phyloP scores from a whole-genome alignment of 2,329 filamentous ascomycete genomes.

The Diplocarpon mali region DNA sequence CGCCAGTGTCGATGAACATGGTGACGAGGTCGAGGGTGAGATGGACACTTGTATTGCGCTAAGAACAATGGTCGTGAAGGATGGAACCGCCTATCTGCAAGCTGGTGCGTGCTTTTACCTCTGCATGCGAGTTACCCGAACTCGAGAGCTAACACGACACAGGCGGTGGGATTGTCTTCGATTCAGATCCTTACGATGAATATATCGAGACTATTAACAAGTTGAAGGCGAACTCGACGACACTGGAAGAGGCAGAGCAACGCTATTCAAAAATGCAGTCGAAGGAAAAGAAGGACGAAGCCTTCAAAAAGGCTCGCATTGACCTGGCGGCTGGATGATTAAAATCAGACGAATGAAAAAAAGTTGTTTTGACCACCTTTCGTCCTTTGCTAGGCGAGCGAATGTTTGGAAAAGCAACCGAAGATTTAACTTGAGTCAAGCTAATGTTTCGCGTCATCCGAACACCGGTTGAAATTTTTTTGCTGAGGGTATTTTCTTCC shows the following conservation, averaged over 20 bases:
- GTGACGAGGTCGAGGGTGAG: slow-evolving; percentile 58
- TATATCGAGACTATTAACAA: slow-evolving; percentile 98
- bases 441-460: too few species aligned
- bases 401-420: too few species aligned
- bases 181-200: slow-evolving; percentile 83
- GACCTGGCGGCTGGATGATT: slow-evolving; percentile 18
- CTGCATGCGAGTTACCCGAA: neutral
- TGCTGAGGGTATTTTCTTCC: too few species aligned
- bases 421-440: too few species aligned
- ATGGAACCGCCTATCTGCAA: slow-evolving; percentile 84
- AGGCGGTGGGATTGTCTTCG: slow-evolving; percentile 86
- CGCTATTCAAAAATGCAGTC: slow-evolving; percentile 23
- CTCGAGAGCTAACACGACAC: neutral
- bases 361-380: neutral
- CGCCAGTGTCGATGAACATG: slow-evolving; percentile 54
- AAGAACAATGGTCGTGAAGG: slow-evolving; percentile 89
- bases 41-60: slow-evolving; percentile 75
- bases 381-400: too few species aligned
- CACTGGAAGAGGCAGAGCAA: slow-evolving; percentile 75
- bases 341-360: neutral
- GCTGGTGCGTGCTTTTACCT: slow-evolving; percentile 36
- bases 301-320: slow-evolving; percentile 12
- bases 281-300: slow-evolving; percentile 4
- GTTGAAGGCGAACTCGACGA: slow-evolving; percentile 77
- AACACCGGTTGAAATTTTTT: too few species aligned